Conservation (phyloP, 2,329 filamentous ascomycete genomes). For the Penicillium capsulatum region DNA sequence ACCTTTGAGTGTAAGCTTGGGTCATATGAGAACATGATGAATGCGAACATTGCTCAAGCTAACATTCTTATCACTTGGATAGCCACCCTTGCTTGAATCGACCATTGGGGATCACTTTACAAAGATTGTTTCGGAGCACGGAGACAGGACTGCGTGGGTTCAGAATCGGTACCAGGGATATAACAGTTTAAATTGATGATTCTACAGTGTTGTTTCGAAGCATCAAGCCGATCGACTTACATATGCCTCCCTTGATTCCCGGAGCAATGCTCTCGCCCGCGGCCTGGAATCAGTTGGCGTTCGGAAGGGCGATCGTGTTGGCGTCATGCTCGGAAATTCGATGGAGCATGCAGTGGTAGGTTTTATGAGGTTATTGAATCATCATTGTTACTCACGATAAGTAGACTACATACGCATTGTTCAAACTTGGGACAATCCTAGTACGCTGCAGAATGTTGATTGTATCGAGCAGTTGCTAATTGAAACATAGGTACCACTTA, state of each 20-base stretch:
- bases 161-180: slow-evolving; percentile 1
- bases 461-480: neutral
- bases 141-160: slow-evolving; percentile 51
- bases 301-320: slow-evolving; percentile 76
- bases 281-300: slow-evolving; percentile 69
- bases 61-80: neutral
- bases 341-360: slow-evolving; percentile 72
- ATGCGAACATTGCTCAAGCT: neutral
- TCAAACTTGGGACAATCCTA: slow-evolving; percentile 89
- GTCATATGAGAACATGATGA: neutral
- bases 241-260: slow-evolving; percentile 68
- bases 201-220: slow-evolving; percentile 51
- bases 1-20: slow-evolving; percentile 17
- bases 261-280: slow-evolving; percentile 70
- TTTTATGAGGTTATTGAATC: too few species aligned
- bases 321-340: slow-evolving; percentile 80
- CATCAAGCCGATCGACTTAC: slow-evolving; percentile 64
- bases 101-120: slow-evolving; percentile 47
- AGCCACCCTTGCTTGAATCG: slow-evolving; percentile 47
- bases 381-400: slow-evolving; percentile 3
- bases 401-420: slow-evolving; percentile 72
- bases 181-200: neutral
- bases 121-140: slow-evolving; percentile 41
- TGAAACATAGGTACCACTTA: slow-evolving; percentile 68
- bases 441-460: slow-evolving; percentile 42